phyloP scores from a whole-genome alignment of 768 basidiomycete genomes.

The Leucosporidium yakuticum region DNA sequence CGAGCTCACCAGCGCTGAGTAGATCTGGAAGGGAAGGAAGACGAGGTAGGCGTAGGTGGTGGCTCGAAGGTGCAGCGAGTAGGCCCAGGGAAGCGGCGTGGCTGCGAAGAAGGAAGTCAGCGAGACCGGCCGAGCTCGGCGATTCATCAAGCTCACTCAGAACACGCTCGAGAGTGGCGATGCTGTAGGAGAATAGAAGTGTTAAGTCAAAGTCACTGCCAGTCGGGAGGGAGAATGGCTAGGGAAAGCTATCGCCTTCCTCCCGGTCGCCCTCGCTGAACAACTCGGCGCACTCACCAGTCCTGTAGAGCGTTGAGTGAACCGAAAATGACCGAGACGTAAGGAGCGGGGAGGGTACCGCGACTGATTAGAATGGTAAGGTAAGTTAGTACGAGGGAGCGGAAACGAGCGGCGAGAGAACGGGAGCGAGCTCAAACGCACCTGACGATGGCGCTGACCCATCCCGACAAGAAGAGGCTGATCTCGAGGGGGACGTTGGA shows the following conservation, averaged over 20 bases:
- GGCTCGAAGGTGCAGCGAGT: constrained; percentile 12
- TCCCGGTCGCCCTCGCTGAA: background rate
- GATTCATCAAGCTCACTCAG: constrained; percentile 7
- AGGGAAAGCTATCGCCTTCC: too few relatives aligned
- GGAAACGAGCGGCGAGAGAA: background rate
- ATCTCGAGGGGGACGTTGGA: constrained; percentile 28
- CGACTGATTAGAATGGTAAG: constrained; percentile 34
- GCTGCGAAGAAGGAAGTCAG: constrained; percentile 6
- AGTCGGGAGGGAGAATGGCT: too few relatives aligned
- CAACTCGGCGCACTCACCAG: background rate
- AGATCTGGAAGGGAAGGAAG: too few relatives aligned
- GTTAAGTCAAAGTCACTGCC: too few relatives aligned
- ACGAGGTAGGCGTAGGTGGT: too few relatives aligned
- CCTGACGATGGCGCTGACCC: background rate
- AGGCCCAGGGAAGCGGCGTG: constrained; percentile 41
- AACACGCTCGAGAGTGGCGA: constrained; percentile 41
- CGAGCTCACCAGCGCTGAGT: background rate
- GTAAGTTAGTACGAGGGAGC: constrained; percentile 23
- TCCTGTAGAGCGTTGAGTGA: constrained; percentile 38
- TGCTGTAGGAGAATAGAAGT: constrained; percentile 5
- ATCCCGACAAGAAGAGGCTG: background rate
- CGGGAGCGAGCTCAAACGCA: too few relatives aligned
- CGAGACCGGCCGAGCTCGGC: constrained; percentile 16
- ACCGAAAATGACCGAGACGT: constrained; percentile 33
- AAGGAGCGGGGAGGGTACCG: constrained; percentile 34